phyloP scores from a whole-genome alignment of 768 basidiomycete species.

The Exsudoporus frostii region DNA sequence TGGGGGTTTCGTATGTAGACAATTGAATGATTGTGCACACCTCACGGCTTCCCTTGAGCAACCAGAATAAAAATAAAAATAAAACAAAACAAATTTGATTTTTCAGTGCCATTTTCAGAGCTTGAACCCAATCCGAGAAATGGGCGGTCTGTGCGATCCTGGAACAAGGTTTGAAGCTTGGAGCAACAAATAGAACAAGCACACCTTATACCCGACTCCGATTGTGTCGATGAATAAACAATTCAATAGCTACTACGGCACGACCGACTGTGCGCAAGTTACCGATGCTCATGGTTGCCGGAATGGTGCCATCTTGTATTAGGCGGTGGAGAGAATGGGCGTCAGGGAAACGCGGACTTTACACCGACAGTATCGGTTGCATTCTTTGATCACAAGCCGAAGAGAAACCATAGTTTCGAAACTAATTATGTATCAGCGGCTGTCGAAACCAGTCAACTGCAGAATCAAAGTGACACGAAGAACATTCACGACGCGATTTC shows the following conservation, averaged over 20 bases:
- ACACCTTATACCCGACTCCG: slow-evolving; percentile 27
- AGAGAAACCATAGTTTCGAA: background rate
- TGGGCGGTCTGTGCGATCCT: slow-evolving; percentile 2
- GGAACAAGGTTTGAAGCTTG: slow-evolving; percentile 21
- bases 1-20: background rate
- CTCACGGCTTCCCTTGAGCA: slow-evolving; percentile 1
- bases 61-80: background rate
- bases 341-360: background rate
- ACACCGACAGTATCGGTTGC: background rate
- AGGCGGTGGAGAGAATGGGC: background rate
- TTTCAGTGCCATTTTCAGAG: slow-evolving; percentile 7
- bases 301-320: background rate
- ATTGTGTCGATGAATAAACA: slow-evolving; percentile 15
- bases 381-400: background rate
- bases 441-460: slow-evolving; percentile 8
- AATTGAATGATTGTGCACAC: slow-evolving; percentile 7
- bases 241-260: slow-evolving; percentile 30
- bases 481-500: slow-evolving; percentile 10
- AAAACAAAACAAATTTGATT: background rate
- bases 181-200: slow-evolving; percentile 9
- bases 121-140: slow-evolving; percentile 15
- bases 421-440: slow-evolving; percentile 13
- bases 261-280: slow-evolving; percentile 2
- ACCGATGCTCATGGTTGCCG: slow-evolving; percentile 13
- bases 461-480: slow-evolving; percentile 8